Evolutionary conservation across 2,329 filamentous ascomycete species (phyloP), one percentile per base, ranked within the genome.

Genomic region (Aspergillus awamori): DNA sequence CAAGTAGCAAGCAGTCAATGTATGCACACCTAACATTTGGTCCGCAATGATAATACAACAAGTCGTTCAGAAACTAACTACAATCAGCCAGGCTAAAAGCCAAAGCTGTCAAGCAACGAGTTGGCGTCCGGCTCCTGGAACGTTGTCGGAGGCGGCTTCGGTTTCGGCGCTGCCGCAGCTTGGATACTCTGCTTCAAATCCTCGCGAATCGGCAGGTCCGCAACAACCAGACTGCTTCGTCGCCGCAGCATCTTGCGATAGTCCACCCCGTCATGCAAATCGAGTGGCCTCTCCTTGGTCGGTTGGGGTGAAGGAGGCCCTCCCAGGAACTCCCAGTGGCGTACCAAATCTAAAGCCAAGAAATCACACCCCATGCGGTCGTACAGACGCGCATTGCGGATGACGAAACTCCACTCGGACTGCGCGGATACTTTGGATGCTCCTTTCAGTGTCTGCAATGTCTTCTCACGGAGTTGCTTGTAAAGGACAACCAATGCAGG

Each of bases 111-210:
- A 69, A 98, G 82, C 72, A 99, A 78, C 61, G 92, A 94, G 74
- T 87, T 92, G 28, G 91, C 85, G 79, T 96, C 93, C n/a, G 95
- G 95, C 76, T 99, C 95, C 69, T 96, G 85, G 74, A 98, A 98
- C 64, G 89, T 87, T 20, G 89, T 92, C 1, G 92, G 87, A 15
- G 88, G 83, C 63, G 80, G 77, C 68, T 78, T 77, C 66, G 75
- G 71, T 33, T 70, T 62, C 28, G 70, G 65, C 26, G 77, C 60
- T 13, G 60, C 62, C 8, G 66, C 53, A 4, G 62, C 69, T 33
- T 81, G 79, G 4, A 76, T 69, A 24, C 80, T 77, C 53, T 81
- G 67, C 24, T 74, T 71, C 7, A 64, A 45, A 60, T 87, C 62
- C 89, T 70, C 58, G 28, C 66, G 72, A 30, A 74, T 60, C 10